These are phyloP conservation scores for Tolypocladium pustulatum DNA, from an alignment of 2,329 filamentous ascomycete species.

Conservation along the genomic window DNA sequence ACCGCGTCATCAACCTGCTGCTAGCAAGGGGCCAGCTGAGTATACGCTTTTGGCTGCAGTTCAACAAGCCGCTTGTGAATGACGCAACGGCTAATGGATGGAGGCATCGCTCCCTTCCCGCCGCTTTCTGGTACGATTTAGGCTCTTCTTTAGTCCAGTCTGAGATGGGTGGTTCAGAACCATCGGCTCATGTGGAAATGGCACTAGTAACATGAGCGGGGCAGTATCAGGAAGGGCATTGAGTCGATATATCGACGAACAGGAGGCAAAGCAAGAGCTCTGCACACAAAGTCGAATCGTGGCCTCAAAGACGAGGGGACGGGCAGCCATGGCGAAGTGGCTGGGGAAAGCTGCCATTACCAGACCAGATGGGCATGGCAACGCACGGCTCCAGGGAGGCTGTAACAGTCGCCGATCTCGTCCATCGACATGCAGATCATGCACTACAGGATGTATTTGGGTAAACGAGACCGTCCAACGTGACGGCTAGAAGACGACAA, in stretches of 20 bases:
- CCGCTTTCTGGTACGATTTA: too few species aligned
- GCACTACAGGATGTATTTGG: background rate
- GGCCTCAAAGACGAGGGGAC: background rate
- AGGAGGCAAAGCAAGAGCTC: background rate
- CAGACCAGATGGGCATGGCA: background rate
- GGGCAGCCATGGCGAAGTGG: background rate
- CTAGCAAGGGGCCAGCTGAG: background rate
- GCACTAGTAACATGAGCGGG: background rate
- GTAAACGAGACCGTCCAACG: background rate
- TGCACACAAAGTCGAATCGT: background rate
- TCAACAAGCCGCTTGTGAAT: background rate
- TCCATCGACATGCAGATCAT: background rate
- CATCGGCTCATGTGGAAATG: background rate
- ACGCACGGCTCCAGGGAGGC: background rate
- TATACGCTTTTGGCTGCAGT: background rate
- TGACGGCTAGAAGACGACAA: background rate
- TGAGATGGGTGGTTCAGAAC: background rate
- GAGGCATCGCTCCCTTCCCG: background rate
- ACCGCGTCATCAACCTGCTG: background rate
- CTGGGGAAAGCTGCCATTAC: too few species aligned
- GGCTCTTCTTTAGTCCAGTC: background rate
- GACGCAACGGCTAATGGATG: background rate
- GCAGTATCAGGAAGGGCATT: background rate
- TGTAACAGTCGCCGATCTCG: background rate
- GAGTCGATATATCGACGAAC: background rate